phyloP scores from a whole-genome alignment of 352 stramenopile species.

The Aphanomyces invadans region DNA sequence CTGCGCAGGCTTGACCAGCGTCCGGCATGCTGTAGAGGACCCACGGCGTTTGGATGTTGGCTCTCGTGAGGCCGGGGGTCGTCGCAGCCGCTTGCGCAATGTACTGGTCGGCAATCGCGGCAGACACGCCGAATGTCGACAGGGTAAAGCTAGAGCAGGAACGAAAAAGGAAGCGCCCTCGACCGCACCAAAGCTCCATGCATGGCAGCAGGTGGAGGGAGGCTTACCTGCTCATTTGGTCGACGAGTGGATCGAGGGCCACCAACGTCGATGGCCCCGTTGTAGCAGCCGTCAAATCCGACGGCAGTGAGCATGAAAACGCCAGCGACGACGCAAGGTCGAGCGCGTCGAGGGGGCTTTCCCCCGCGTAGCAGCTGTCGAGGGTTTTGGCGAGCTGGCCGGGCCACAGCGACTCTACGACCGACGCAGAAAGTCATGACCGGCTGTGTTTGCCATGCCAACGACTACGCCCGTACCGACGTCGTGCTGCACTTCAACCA shows the following conservation, averaged over 20 bases:
- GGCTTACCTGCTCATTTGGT: background rate
- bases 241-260: background rate
- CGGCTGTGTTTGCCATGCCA: background rate
- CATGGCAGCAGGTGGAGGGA: no score
- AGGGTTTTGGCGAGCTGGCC: background rate
- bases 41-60: constrained; percentile 4
- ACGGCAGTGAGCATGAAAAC: constrained; percentile 10
- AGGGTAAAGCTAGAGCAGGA: background rate
- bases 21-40: background rate
- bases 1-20: background rate
- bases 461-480: constrained; percentile 43
- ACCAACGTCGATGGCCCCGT: background rate
- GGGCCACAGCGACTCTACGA: constrained; percentile 1
- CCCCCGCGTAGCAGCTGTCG: constrained; percentile 4
- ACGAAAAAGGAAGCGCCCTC: background rate
- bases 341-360: background rate
- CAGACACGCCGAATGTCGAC: background rate
- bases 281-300: background rate
- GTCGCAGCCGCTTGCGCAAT: background rate
- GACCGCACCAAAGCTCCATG: no score
- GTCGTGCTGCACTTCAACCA: constrained; percentile 64
- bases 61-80: background rate
- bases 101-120: background rate
- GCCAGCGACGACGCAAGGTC: background rate
- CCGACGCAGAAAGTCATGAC: background rate